A percentile compares a stretch with the other conserved stretches of the same genome.
These are phyloP conservation scores for Inga oerstediana DNA, from an alignment of 306 rosid genomes.

Conservation along the genomic window DNA sequence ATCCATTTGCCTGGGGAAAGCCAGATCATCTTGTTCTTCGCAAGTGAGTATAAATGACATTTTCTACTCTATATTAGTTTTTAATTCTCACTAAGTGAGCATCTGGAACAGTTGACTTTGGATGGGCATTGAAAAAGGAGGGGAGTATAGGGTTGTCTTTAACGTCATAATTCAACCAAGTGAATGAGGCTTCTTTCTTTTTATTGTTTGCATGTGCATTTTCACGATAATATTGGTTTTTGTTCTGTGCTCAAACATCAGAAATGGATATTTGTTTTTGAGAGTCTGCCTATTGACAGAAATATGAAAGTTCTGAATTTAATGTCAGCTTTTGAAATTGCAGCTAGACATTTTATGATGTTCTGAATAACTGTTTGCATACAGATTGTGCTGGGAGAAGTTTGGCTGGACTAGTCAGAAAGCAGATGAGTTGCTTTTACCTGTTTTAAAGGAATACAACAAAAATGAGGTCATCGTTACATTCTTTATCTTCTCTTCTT, in stretches of 20 bases:
- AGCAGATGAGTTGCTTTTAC: slow-evolving; percentile 83
- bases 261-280: background rate
- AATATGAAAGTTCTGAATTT: background rate
- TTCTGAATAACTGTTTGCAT: slow-evolving; percentile 30
- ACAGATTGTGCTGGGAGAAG: slow-evolving; percentile 95
- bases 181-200: background rate
- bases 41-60: slow-evolving; percentile 56
- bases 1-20: slow-evolving; percentile 88
- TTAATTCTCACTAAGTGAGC: background rate
- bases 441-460: slow-evolving; percentile 83
- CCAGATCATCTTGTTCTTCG: slow-evolving; percentile 97
- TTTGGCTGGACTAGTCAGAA: slow-evolving; percentile 88
- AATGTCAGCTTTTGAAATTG: background rate
- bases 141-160: slow-evolving; percentile 7
- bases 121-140: slow-evolving; percentile 6
- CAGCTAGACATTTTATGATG: slow-evolving; percentile 4
- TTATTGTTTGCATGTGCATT: background rate
- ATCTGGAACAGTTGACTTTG: slow-evolving; percentile 16
- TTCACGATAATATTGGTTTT: background rate
- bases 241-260: background rate
- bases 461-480: slow-evolving; percentile 69
- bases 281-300: background rate
- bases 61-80: slow-evolving; percentile 23
- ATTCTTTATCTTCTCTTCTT: slow-evolving; percentile 16
- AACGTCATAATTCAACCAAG: slow-evolving; percentile 17